Evolutionary conservation across 768 basidiomycete species (phyloP), one percentile per base, ranked within the genome.

Genomic region (Candolleomyces aberdarensis): DNA sequence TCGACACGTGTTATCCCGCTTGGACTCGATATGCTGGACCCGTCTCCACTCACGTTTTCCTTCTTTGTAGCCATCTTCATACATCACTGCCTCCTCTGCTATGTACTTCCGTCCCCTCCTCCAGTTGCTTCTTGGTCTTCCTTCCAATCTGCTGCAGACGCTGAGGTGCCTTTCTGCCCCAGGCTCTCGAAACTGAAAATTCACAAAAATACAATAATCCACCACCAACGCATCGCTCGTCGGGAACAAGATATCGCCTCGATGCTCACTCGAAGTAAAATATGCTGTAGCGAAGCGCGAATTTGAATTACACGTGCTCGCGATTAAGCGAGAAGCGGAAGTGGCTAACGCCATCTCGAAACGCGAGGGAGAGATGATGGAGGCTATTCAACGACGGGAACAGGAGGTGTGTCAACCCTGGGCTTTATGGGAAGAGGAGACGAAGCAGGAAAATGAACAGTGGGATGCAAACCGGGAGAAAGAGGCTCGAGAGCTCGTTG

Each of bases 361-460:
- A 56, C 77, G 90, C 2, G 90, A 91, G 65, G 84, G 87, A 58
- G 89, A 89, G 69, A 85, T 91, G 43, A 79, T 89, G 78, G 81
- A 82, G n/a, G 86, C 88, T 1, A 85, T 92, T 6, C 75, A 84
- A 29, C 74, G 74, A 54, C 78, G 89, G 7, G 90, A 91, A 64
- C 82, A 76, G 19, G 87, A 90, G 65, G 75, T 89, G 29, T 78
- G 78, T 41, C 78, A 83, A 11, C 85, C 87, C 14, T 89, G 88
- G 85, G n/a, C n/a, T n/a, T n/a, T n/a, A n/a, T n/a, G n/a, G n/a
- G n/a, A n/a, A n/a, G n/a, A n/a, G n/a, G n/a, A n/a, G n/a, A n/a
- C n/a, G n/a, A n/a, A n/a, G n/a, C n/a, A n/a, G n/a, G n/a, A n/a
- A n/a, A n/a, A n/a, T n/a, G n/a, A n/a, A n/a, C n/a, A n/a, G n/a